Percentiles rank a stretch among this genome's conserved stretches.
These are phyloP conservation scores for Fusarium graminum DNA, from an alignment of 2,329 filamentous ascomycete species.

Conservation along the genomic window DNA sequence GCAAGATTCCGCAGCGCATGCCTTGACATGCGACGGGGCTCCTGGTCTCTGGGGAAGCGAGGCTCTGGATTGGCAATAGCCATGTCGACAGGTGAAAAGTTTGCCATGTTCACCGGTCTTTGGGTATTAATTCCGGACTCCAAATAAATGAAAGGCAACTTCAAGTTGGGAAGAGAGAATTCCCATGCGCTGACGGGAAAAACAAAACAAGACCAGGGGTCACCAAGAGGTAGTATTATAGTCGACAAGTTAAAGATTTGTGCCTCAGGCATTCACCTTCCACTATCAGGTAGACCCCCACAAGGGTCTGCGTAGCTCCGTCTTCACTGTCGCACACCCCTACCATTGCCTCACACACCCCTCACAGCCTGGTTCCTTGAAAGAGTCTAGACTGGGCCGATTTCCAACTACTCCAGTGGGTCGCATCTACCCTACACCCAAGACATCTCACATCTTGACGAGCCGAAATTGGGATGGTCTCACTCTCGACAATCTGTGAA, in stretches of 20 bases:
- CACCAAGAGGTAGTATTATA: not conserved
- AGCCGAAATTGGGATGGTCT: no score
- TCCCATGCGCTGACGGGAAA: not conserved
- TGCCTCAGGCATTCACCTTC: not conserved
- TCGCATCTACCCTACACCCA: no score
- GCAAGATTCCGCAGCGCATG: constrained; percentile 25
- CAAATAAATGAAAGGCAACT: not conserved
- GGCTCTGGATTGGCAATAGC: constrained; percentile 31
- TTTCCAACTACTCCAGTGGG: no score
- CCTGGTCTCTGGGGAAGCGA: constrained; percentile 27
- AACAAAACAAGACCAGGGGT: not conserved
- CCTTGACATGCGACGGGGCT: constrained; percentile 24
- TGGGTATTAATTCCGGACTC: not conserved
- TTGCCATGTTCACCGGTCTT: constrained; percentile 6
- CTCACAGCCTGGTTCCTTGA: no score
- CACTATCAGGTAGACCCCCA: no score
- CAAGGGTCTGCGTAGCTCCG: no score
- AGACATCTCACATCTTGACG: no score
- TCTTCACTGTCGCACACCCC: no score
- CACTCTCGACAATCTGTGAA: no score
- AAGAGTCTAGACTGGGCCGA: no score
- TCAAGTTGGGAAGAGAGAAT: not conserved
- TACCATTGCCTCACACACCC: no score
- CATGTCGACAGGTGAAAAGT: constrained; percentile 32
- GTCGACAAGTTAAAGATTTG: not conserved